Evolutionary conservation across 2,329 filamentous ascomycete species (phyloP).

Genomic region (Cladosporium halotolerans): DNA sequence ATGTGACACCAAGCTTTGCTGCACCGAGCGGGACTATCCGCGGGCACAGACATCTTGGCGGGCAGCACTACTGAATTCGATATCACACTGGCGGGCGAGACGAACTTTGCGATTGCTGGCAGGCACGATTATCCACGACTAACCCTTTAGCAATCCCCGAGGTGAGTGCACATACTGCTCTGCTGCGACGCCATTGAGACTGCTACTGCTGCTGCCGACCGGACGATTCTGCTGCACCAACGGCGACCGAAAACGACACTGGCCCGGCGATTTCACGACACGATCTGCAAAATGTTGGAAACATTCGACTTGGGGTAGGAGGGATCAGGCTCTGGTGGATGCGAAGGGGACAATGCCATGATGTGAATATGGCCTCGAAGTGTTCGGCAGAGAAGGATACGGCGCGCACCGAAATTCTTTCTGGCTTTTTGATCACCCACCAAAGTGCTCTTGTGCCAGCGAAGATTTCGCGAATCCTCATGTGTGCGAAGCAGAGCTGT

Average conservation of each 20-base stretch:
- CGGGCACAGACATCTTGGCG: neutral
- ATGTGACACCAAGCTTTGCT: neutral
- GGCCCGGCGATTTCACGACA: neutral
- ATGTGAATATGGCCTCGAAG: too few species aligned
- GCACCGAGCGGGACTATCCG: neutral
- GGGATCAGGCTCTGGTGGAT: too few species aligned
- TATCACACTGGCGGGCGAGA: neutral
- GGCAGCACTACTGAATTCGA: neutral
- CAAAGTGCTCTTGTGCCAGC: too few species aligned
- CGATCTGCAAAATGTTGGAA: neutral
- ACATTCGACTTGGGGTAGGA: neutral
- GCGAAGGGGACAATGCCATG: too few species aligned
- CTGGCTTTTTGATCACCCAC: too few species aligned
- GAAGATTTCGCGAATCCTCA: too few species aligned
- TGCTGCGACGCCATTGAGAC: neutral
- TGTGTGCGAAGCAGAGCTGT: too few species aligned
- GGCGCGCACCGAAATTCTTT: too few species aligned
- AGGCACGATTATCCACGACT: conserved; percentile 12
- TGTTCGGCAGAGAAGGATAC: too few species aligned
- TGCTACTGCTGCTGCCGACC: conserved; percentile 5
- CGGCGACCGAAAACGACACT: neutral
- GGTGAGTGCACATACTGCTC: conserved; percentile 3
- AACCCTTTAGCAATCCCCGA: conserved; percentile 10
- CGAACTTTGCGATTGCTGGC: conserved; percentile 6
- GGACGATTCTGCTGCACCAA: neutral